Percentiles rank a stretch among this genome's conserved stretches.
These are phyloP conservation scores for Chalciporus sp. DNA, from an alignment of 1,284 basidiomycete species.

Conservation along the genomic window DNA sequence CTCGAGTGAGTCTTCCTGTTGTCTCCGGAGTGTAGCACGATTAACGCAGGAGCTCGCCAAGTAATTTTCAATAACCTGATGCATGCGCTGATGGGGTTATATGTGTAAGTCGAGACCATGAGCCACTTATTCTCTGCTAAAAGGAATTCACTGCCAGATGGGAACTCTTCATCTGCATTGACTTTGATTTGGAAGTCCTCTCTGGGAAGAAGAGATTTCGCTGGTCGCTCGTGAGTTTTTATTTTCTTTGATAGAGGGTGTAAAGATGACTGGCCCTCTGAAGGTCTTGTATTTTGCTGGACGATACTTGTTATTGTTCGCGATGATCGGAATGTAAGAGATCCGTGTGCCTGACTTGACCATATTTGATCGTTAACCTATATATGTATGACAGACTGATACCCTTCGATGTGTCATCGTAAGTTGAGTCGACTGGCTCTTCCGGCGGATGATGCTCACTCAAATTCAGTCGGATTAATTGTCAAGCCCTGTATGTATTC, in stretches of 20 bases:
- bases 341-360: not conserved
- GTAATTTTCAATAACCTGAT: constrained; percentile 30
- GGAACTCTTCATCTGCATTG: constrained; percentile 33
- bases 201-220: constrained; percentile 34
- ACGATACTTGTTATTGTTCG: constrained; percentile 35
- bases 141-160: constrained; percentile 18
- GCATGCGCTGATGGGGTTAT: constrained; percentile 31
- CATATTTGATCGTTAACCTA: constrained; percentile 9
- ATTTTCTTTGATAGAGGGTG: not conserved
- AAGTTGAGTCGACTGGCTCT: constrained; percentile 1
- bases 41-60: constrained; percentile 2
- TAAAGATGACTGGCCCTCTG: not conserved
- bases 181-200: constrained; percentile 34
- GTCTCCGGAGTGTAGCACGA: not conserved
- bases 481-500: constrained; percentile 34
- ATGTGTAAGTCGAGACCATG: constrained; percentile 21
- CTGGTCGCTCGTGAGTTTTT: constrained; percentile 33
- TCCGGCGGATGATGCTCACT: not conserved
- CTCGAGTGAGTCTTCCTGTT: constrained; percentile 17
- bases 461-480: constrained; percentile 25
- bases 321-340: constrained; percentile 35
- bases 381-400: constrained; percentile 20
- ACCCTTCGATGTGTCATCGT: constrained; percentile 32
- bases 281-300: constrained; percentile 35
- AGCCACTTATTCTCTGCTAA: constrained; percentile 3